These are phyloP conservation scores for Sorghum bicolor DNA, from an alignment of 176 grass and related monocot species.

Conservation along the genomic window Sorghum_bicolor_NCBIv3 NC_012872.2:54712501-54713000, in stretches of 20 bases:
- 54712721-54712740: no score
- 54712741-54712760: neutral
- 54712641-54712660: neutral
- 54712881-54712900: neutral
- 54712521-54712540: neutral
- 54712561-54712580: neutral
- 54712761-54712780: slow-evolving; percentile 83
- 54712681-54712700: neutral
- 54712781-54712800: slow-evolving; percentile 78
- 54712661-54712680: neutral
- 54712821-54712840: slow-evolving; percentile 70
- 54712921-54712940: neutral
- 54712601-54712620: neutral
- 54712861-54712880: neutral
- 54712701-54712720: neutral
- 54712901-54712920: neutral
- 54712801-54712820: slow-evolving; percentile 77
- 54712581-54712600: neutral
- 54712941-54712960: neutral
- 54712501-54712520: slow-evolving; percentile 89
- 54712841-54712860: neutral
- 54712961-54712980: neutral
- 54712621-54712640: neutral
- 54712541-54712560: neutral
- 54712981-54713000: neutral